Evolutionary conservation across 2,329 filamentous ascomycete genomes (phyloP).

Genomic region (Colletotrichum orchidophilum): DNA sequence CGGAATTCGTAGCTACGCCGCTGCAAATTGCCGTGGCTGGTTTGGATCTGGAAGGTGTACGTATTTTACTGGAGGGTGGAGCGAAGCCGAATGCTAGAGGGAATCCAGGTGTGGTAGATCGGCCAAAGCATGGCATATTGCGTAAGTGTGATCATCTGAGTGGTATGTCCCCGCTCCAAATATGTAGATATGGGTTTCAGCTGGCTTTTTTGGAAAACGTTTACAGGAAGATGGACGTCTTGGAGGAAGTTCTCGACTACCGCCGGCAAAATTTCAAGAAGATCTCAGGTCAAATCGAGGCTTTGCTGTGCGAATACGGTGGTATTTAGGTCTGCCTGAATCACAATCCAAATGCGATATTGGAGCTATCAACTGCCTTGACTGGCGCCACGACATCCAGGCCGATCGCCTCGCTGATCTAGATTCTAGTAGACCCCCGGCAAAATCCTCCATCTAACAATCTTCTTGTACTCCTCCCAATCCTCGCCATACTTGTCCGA

Average conservation of each 20-base stretch:
- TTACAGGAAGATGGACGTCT: too few species aligned
- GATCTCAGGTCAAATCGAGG: neutral
- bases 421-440: conserved; percentile 80
- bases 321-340: neutral
- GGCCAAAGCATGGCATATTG: rapidly evolving
- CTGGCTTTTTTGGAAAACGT: too few species aligned
- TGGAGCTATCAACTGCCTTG: too few species aligned
- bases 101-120: rapidly evolving
- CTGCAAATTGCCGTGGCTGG: neutral
- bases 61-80: neutral
- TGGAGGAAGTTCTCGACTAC: too few species aligned
- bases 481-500: conserved; percentile 82
- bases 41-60: neutral
- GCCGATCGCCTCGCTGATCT: too few species aligned
- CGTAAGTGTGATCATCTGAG: rapidly evolving
- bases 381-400: too few species aligned
- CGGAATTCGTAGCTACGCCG: neutral
- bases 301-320: neutral
- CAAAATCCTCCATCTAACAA: conserved; percentile 78
- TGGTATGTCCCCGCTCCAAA: neutral
- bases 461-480: conserved; percentile 80
- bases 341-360: too few species aligned
- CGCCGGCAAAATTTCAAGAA: rapidly evolving
- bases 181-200: neutral
- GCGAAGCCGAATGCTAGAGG: neutral